These are phyloP conservation scores for Sclerotiophoma versabilis DNA, from an alignment of 2,329 filamentous ascomycete genomes.

Conservation along the genomic window DNA sequence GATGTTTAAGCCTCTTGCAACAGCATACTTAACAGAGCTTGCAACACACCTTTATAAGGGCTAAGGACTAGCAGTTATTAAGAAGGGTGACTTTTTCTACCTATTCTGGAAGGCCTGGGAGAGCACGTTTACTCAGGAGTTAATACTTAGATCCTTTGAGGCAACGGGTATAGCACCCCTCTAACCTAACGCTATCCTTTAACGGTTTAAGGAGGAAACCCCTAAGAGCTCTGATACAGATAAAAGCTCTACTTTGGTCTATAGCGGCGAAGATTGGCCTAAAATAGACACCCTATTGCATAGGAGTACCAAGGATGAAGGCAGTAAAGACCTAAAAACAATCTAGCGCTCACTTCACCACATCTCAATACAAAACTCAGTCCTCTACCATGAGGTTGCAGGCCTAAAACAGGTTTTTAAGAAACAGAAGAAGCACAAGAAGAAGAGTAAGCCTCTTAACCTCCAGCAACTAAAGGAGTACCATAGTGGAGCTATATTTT, in stretches of 20 bases:
- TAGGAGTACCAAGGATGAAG: not conserved
- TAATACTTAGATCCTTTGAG: too few species aligned
- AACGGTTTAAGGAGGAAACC: not conserved
- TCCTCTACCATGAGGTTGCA: slow-evolving; percentile 1
- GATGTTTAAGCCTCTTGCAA: not conserved
- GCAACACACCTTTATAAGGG: not conserved
- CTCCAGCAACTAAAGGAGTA: not conserved
- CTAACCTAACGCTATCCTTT: not conserved
- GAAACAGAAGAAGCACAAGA: not conserved
- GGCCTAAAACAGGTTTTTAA: not conserved
- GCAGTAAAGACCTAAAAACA: not conserved
- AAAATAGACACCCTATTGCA: not conserved
- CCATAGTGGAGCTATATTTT: not conserved
- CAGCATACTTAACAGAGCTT: not conserved
- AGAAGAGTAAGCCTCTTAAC: not conserved
- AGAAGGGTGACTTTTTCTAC: not conserved
- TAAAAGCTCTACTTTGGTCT: not conserved
- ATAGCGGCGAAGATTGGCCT: not conserved
- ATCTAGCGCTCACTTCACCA: not conserved
- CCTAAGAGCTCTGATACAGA: not conserved
- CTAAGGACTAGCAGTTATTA: not conserved
- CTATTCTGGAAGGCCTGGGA: not conserved
- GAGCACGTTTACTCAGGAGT: not conserved
- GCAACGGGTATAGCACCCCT: too few species aligned
- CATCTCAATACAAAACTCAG: not conserved